Base-by-base conservation (phyloP, 176 grass and related monocot species). In the Triticum turgidum region DNA sequence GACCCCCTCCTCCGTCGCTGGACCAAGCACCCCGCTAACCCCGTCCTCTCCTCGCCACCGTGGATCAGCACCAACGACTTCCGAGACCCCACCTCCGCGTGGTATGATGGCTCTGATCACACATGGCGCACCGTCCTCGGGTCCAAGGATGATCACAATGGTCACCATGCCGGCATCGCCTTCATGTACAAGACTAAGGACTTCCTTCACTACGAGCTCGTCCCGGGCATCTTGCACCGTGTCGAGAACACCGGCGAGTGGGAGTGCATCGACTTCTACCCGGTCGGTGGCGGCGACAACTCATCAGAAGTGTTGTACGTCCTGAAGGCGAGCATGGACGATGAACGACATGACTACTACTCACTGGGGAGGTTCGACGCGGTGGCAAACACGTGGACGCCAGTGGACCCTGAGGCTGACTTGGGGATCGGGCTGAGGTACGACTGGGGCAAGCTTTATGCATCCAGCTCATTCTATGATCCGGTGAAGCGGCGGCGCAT, bases 381-480 rank as follows among this genome's bases (percentile, higher is more conserved):
- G 7, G 30, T 1, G 7, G 17, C 29, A 9, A 84, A 94, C 73
- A 17, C 73, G 0, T 94, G 92, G 95, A 86, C 81, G 0, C 95
- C 95, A 39, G 84, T 89, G 63, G 87, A 94, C 59, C 42, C 76
- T 0, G 86, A 88, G 58, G 87, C 24, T 17, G 95, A 97, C 77
- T 92, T 97, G 10, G 92, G 95, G 11, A 29, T 97, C 56, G 95
- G 92, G 10, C 86, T 97, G 24, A 86, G 90, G 3, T 94, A 94
- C 80, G 92, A 97, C 79, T 97, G 91, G 83, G 95, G 95, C 71
- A 97, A 93, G 74, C 94, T 61, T 82, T 97, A 97, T 68, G 95
- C 95, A 52, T 97, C 95, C 32, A 97, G 92, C 88, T 90, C 89
- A 3, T 93, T 97, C 84, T 94, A 92, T 85, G 95, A 97, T 75